Evolutionary conservation across 2,329 filamentous ascomycete species (phyloP).

Genomic region (Penicillium hordei): DNA sequence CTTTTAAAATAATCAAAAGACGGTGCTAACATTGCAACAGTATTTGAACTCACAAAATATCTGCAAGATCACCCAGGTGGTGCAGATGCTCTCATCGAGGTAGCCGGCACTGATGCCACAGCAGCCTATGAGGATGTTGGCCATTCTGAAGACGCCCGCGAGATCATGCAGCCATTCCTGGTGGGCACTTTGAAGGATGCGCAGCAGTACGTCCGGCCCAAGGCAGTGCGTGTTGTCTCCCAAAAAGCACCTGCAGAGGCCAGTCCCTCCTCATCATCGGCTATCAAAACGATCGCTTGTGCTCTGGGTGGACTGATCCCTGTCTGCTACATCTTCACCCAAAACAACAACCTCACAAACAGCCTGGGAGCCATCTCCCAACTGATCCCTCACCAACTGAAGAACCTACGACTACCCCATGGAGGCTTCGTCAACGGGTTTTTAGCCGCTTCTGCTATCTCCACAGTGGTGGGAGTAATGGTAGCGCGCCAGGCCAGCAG

Average conservation of each 20-base stretch:
- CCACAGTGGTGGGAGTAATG: slow-evolving; percentile 8
- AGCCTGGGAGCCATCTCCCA: slow-evolving; percentile 1
- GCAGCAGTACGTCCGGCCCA: slow-evolving; percentile 16
- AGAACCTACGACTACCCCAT: slow-evolving; percentile 3
- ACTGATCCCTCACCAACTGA: slow-evolving; percentile 6
- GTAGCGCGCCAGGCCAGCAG: slow-evolving; percentile 8
- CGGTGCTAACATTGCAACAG: slow-evolving; percentile 32
- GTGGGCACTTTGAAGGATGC: slow-evolving; percentile 39
- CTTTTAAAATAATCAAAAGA: neutral
- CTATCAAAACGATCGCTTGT: slow-evolving; percentile 27
- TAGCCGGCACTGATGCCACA: slow-evolving; percentile 46
- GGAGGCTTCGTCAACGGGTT: slow-evolving; percentile 21
- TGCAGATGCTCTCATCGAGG: slow-evolving; percentile 41
- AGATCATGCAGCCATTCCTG: slow-evolving; percentile 41
- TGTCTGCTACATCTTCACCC: slow-evolving; percentile 3
- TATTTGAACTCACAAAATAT: slow-evolving; percentile 61
- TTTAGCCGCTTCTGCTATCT: slow-evolving; percentile 14
- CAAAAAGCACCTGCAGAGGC: slow-evolving; percentile 11
- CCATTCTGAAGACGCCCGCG: slow-evolving; percentile 48
- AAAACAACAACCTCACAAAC: neutral
- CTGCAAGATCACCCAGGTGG: slow-evolving; percentile 58
- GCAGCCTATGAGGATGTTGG: slow-evolving; percentile 47
- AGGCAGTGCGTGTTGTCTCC: slow-evolving; percentile 22
- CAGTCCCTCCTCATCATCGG: slow-evolving; percentile 14
- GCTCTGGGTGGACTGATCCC: slow-evolving; percentile 7